Percentiles rank a stretch among this genome's conserved stretches.
These are phyloP conservation scores for Hypoxylon sp. DNA, from an alignment of 2,329 filamentous ascomycete genomes.

Conservation along the genomic window DNA sequence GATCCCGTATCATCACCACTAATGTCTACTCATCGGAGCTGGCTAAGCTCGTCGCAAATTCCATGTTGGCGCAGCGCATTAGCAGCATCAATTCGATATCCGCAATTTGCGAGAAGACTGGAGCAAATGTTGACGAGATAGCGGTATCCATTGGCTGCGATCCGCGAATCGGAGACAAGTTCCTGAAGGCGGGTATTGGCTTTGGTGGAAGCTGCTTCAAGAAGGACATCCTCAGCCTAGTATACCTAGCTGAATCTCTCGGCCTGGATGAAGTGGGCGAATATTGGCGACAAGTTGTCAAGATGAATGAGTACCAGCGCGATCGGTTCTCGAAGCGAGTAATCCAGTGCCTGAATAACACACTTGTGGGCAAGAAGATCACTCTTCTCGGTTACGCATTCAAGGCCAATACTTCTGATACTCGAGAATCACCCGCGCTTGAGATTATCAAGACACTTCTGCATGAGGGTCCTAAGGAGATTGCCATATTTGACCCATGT, in stretches of 20 bases:
- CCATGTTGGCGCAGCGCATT: slow-evolving; percentile 84
- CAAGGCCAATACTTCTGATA: slow-evolving; percentile 85
- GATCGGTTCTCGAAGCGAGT: slow-evolving; percentile 77
- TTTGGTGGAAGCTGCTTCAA: slow-evolving; percentile 88
- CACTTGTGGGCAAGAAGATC: slow-evolving; percentile 78
- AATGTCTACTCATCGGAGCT: slow-evolving; percentile 85
- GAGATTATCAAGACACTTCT: slow-evolving; percentile 76
- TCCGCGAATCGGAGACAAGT: slow-evolving; percentile 78
- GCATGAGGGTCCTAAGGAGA: slow-evolving; percentile 73
- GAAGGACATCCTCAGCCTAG: slow-evolving; percentile 82
- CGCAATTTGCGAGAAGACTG: slow-evolving; percentile 83
- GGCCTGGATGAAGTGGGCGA: slow-evolving; percentile 78
- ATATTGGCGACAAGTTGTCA: slow-evolving; percentile 82
- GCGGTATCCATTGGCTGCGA: slow-evolving; percentile 77
- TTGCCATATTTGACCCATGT: slow-evolving; percentile 78
- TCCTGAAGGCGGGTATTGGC: slow-evolving; percentile 81
- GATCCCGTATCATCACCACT: slow-evolving; percentile 76
- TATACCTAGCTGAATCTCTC: slow-evolving; percentile 80
- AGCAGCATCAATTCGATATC: slow-evolving; percentile 86
- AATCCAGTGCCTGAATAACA: slow-evolving; percentile 77
- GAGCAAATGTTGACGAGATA: slow-evolving; percentile 82
- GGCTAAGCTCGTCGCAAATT: slow-evolving; percentile 83
- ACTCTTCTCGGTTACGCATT: slow-evolving; percentile 82
- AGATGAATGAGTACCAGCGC: slow-evolving; percentile 83
- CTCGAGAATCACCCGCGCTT: slow-evolving; percentile 78